A percentile compares a stretch with the other conserved stretches of the same genome.
Conservation (phyloP, 495 filamentous ascomycete species). For the Staphylotrichum longicolle region DNA sequence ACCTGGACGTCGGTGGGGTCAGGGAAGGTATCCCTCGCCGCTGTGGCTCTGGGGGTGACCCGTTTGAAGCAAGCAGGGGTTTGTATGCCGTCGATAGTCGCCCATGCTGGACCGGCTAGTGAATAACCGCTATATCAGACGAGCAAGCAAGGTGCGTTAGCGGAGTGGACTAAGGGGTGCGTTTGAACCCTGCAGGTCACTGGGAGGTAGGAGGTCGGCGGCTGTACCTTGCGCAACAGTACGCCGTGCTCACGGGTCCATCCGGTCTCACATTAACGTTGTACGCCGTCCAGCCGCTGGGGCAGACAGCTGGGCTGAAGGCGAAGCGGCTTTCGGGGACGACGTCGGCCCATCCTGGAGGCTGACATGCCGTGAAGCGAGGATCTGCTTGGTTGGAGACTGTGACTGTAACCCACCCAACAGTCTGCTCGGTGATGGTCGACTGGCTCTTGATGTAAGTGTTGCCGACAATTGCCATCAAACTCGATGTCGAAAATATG, state of each 20-base stretch:
- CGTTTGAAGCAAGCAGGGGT: background rate
- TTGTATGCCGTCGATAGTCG: background rate
- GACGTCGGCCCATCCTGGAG: background rate
- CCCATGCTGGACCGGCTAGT: too few species aligned
- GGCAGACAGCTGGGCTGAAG: conserved; percentile 1
- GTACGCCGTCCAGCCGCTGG: conserved; percentile 1
- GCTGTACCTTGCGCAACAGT: background rate
- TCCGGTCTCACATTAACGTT: background rate
- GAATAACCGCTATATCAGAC: background rate
- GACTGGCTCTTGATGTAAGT: too few species aligned
- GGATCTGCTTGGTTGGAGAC: background rate
- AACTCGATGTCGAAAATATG: too few species aligned
- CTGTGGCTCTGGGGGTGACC: background rate
- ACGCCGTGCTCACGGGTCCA: background rate
- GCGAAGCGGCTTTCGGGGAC: background rate
- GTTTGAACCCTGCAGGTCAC: background rate
- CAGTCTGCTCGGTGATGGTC: background rate
- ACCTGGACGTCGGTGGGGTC: background rate
- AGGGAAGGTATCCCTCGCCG: background rate
- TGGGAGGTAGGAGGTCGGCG: background rate
- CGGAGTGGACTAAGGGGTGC: background rate
- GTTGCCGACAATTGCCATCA: too few species aligned
- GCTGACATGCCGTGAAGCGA: background rate
- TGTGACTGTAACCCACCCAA: too few species aligned
- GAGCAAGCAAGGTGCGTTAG: background rate